phyloP scores from a whole-genome alignment of 2,329 filamentous ascomycete species.

The Orbilia brochopaga region DNA sequence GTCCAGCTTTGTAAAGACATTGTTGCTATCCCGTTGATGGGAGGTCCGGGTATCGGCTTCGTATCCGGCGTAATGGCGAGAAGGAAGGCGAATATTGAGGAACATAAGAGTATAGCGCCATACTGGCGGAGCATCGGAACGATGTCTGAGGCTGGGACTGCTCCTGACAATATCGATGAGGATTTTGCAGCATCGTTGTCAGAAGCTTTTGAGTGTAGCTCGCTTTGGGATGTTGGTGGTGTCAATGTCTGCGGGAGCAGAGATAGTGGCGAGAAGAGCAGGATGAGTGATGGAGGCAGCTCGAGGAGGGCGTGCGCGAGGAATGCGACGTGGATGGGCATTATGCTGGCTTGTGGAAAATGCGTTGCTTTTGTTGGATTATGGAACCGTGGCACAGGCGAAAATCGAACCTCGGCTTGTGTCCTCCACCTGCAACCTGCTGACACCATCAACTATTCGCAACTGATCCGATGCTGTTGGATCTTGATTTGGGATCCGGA shows the following conservation, averaged over 20 bases:
- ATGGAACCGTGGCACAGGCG: no score
- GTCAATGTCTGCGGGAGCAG: constrained; percentile 21
- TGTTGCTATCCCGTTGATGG: not conserved
- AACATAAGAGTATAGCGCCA: constrained; percentile 27
- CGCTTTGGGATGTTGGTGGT: not conserved
- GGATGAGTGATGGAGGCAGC: constrained; percentile 25
- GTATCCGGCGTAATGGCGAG: constrained; percentile 22
- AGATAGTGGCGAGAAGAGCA: constrained; percentile 28
- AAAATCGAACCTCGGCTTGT: not conserved
- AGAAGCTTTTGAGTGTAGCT: not conserved
- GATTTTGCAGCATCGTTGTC: not conserved
- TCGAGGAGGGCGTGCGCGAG: constrained; percentile 35
- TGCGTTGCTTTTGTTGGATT: constrained; percentile 28
- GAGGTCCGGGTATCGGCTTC: not conserved
- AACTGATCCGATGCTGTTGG: no score
- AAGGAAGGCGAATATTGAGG: constrained; percentile 28
- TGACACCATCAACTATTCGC: no score
- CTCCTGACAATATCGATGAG: not conserved
- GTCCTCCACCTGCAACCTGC: not conserved
- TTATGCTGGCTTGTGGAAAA: not conserved
- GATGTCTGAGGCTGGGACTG: not conserved
- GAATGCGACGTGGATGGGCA: constrained; percentile 21
- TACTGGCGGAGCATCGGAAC: constrained; percentile 34
- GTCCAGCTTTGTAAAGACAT: constrained; percentile 10
- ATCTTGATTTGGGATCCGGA: no score